Base-by-base conservation (phyloP, 2,329 filamentous ascomycete genomes). In the Cordyceps cateniannulata region DNA sequence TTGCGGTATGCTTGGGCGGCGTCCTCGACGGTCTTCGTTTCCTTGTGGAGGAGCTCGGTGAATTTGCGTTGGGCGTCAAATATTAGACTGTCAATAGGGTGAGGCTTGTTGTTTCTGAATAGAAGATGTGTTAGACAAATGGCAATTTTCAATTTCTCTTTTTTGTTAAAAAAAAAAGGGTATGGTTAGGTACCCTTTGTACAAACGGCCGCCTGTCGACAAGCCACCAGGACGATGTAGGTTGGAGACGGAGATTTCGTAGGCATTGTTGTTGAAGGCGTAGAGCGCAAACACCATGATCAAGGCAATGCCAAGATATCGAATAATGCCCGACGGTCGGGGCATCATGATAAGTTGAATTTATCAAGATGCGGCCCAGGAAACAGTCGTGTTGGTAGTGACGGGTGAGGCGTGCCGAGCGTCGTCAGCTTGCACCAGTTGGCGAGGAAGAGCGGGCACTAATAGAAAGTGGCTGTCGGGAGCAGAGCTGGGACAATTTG, bases 1-100 rank as follows among this genome's bases (percentile, higher is more conserved):
- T 77, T 70, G 63, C 85, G 79, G 68, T 88, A 88, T 24, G 78
- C 81, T 25, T 77, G 74, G 0, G 86, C 84, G 8, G 84, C 82
- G 22, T 82, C 76, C 35, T 75, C 71, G 51, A 88, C 71, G 5
- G 78, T 81, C 56, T 73, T 75, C 42, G 82, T 82, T 62, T 81
- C 74, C 29, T 73, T 73, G 25, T 73, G 68, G 0, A 81, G 65
- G 32, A 79, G 65, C 55, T 69, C 60, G 68, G 71, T 66, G 75
- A 81, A 66, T 64, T 67, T 52, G 66, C 67, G 65, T 74, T 79
- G 67, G 72, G 72, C 81, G 7, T 77, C 73, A 55, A 71, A 70
- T n/a, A 84, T 78, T 25, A 84, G 73, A 10, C 71, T 70, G 63
- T 82, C 80, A 65, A 85, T 84, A n/a, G 81, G 80, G 64, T 84